Evolutionary conservation across 805 yeast species (phyloP).

Genomic region (Suhomyces xylopsoci): DNA sequence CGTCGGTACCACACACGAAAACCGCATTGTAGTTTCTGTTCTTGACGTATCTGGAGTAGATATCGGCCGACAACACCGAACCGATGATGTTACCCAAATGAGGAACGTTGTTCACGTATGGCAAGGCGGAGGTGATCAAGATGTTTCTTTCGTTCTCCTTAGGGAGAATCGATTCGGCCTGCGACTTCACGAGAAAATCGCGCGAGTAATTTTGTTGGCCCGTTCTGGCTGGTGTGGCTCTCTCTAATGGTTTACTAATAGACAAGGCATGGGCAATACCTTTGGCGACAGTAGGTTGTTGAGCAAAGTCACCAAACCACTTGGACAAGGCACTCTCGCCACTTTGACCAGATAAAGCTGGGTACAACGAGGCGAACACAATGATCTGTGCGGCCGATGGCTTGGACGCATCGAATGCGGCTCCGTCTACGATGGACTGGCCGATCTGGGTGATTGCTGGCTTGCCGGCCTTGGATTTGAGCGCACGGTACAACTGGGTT

Average conservation of each 20-base stretch:
- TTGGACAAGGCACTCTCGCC: slow-evolving; percentile 6
- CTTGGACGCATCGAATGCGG: slow-evolving; percentile 19
- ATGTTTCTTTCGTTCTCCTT: slow-evolving; percentile 72
- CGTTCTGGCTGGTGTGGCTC: slow-evolving; percentile 37
- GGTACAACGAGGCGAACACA: slow-evolving; percentile 56
- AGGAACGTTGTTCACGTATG: slow-evolving; percentile 97
- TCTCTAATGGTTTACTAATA: slow-evolving; percentile 39
- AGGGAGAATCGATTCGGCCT: slow-evolving; percentile 47
- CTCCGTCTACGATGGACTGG: neutral
- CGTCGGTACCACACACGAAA: slow-evolving; percentile 95
- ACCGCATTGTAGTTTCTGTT: slow-evolving; percentile 84
- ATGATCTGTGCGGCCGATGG: slow-evolving; percentile 54
- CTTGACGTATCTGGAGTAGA: slow-evolving; percentile 85
- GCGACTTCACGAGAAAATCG: slow-evolving; percentile 32
- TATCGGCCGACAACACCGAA: slow-evolving; percentile 91
- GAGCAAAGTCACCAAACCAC: slow-evolving; percentile 45
- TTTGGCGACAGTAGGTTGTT: slow-evolving; percentile 35
- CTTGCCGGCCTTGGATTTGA: slow-evolving; percentile 29
- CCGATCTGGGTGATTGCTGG: neutral
- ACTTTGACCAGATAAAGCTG: slow-evolving; percentile 19
- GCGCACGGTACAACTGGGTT: slow-evolving; percentile 37
- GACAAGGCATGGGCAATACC: slow-evolving; percentile 48
- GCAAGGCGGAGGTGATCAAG: slow-evolving; percentile 91
- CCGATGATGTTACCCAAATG: slow-evolving; percentile 98
- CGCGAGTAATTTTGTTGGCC: slow-evolving; percentile 34